A percentile compares a stretch with the other conserved stretches of the same genome.
Conservation (phyloP, 768 basidiomycete species). For the Lentinus brumalis region DNA sequence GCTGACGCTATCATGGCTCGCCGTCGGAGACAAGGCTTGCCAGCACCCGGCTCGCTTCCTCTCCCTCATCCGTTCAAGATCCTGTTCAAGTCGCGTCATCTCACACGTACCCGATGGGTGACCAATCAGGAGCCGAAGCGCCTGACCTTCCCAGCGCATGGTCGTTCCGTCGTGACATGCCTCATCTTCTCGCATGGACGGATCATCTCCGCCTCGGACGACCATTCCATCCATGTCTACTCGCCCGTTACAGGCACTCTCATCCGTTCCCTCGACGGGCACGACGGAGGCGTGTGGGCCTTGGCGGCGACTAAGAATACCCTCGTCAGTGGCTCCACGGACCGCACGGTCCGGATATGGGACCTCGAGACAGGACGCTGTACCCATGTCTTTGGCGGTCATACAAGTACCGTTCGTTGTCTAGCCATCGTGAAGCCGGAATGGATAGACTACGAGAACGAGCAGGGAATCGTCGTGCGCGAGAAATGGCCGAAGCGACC, state of each 20-base stretch:
- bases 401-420: conserved; percentile 95
- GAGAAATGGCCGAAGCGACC: conserved; percentile 77
- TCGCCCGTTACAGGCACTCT: conserved; percentile 82
- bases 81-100: conserved; percentile 88
- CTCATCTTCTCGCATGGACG: conserved; percentile 92
- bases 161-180: conserved; percentile 91
- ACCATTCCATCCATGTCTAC: conserved; percentile 95
- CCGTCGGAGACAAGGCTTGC: conserved; percentile 45
- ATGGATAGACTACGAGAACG: conserved; percentile 71
- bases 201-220: conserved; percentile 96
- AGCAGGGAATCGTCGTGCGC: conserved; percentile 58
- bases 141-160: conserved; percentile 84
- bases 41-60: conserved; percentile 53
- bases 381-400: conserved; percentile 93
- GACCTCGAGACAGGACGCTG: conserved; percentile 77
- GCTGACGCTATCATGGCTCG: conserved; percentile 69
- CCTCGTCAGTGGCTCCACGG: conserved; percentile 90
- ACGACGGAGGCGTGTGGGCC: conserved; percentile 97
- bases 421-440: conserved; percentile 96
- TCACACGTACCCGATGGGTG: conserved; percentile 81
- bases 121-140: conserved; percentile 71
- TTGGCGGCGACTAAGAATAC: conserved; percentile 87
- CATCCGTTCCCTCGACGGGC: conserved; percentile 76
- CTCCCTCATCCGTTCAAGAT: conserved; percentile 88
- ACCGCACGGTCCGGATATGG: conserved; percentile 93